A percentile compares a stretch with the other conserved stretches of the same genome.
Conservation (phyloP, 2,329 filamentous ascomycete genomes). For the Helotiales sp. region DNA sequence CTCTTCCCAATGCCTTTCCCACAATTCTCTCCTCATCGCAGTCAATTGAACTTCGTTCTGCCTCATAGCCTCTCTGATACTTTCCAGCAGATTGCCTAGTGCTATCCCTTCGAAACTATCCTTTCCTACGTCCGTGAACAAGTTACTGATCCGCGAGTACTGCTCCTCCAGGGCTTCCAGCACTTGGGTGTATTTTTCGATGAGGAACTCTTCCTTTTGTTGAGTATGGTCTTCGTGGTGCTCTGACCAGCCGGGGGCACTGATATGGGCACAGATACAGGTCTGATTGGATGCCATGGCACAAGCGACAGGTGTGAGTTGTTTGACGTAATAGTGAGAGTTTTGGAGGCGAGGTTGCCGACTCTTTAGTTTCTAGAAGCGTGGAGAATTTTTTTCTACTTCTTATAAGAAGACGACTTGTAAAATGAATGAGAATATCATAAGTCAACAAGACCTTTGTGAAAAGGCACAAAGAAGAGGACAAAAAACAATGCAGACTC, state of each 20-base stretch:
- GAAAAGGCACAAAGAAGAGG: too few species aligned
- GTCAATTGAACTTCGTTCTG: conserved; percentile 10
- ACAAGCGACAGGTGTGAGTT: background rate
- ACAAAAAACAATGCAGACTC: too few species aligned
- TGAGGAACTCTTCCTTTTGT: conserved; percentile 12
- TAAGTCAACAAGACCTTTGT: too few species aligned
- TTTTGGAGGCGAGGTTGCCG: background rate
- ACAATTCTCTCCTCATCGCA: conserved; percentile 8
- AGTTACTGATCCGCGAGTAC: background rate
- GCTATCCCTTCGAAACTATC: conserved; percentile 5
- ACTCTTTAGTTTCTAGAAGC: background rate
- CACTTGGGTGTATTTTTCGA: conserved; percentile 15
- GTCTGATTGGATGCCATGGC: background rate
- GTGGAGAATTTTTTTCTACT: too few species aligned
- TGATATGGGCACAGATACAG: background rate
- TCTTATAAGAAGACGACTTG: too few species aligned
- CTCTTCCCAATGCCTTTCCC: conserved; percentile 2
- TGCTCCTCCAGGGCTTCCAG: conserved; percentile 10
- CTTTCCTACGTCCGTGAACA: background rate
- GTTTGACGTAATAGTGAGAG: background rate
- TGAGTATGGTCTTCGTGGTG: conserved; percentile 13
- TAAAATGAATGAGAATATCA: too few species aligned
- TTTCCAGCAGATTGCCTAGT: background rate
- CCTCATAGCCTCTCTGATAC: conserved; percentile 9
- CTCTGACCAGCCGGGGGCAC: background rate